Evolutionary conservation across 164 flowering plant species (phyloP).

Genomic region (Aristolochia contorta): DNA sequence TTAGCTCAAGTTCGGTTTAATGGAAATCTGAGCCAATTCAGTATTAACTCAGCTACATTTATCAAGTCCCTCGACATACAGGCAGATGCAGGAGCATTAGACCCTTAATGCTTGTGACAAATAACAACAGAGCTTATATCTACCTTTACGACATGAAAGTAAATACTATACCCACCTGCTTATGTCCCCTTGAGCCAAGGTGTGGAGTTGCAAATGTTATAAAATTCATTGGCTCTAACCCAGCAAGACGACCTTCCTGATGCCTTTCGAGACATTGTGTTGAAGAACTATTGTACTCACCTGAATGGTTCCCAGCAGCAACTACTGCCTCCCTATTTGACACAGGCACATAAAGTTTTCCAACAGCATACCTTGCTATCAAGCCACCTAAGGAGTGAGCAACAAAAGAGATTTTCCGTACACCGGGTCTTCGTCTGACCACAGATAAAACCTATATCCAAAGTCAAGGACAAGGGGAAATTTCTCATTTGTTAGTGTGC

Average conservation of each 20-base stretch:
- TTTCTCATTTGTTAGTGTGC: no score
- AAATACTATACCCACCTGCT: slow-evolving; percentile 43
- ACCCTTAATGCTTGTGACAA: no score
- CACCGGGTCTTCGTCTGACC: slow-evolving; percentile 45
- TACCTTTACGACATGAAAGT: neutral
- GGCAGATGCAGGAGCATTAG: no score
- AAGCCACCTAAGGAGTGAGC: slow-evolving; percentile 97
- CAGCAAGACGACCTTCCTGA: slow-evolving; percentile 57
- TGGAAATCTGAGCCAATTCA: no score
- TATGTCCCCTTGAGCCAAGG: slow-evolving; percentile 85
- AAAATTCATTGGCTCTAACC: slow-evolving; percentile 86
- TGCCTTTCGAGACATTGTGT: slow-evolving; percentile 21
- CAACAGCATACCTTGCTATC: slow-evolving; percentile 88
- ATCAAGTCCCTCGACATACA: no score
- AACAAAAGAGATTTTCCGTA: slow-evolving; percentile 79
- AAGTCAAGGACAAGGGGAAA: no score
- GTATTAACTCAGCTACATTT: no score
- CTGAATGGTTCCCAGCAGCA: slow-evolving; percentile 8
- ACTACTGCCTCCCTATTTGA: slow-evolving; percentile 14
- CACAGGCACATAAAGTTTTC: slow-evolving; percentile 43
- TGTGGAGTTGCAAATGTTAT: slow-evolving; percentile 95
- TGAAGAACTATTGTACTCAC: slow-evolving; percentile 12
- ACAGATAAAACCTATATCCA: slow-evolving; percentile 58
- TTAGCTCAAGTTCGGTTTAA: no score
- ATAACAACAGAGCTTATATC: no score